These are phyloP conservation scores for Penicillium sclerotiorum DNA, from an alignment of 2,329 filamentous ascomycete species.

Conservation along the genomic window DNA sequence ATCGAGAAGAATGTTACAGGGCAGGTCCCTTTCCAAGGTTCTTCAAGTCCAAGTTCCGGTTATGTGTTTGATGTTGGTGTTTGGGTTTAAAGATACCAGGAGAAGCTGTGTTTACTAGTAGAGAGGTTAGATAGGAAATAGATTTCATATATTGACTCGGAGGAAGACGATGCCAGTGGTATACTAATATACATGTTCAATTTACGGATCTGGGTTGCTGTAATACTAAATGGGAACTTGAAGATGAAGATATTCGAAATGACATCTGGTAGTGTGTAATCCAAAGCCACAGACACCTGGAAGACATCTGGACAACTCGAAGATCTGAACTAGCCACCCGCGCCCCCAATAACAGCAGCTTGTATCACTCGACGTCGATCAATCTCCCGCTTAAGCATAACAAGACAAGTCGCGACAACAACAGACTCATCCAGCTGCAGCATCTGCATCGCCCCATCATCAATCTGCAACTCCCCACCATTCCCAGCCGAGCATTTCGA, in stretches of 20 bases:
- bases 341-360: constrained; percentile 46
- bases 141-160: not conserved
- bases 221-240: no score
- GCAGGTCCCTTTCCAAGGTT: no score
- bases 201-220: no score
- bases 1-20: not conserved
- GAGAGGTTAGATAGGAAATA: not conserved
- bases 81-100: not conserved
- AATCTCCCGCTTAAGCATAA: constrained; percentile 68
- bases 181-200: no score
- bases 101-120: not conserved
- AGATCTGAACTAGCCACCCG: constrained; percentile 7
- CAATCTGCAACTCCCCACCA: constrained; percentile 55
- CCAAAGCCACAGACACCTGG: not conserved
- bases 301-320: not conserved
- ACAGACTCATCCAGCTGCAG: constrained; percentile 50
- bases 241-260: no score
- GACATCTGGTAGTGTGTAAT: not conserved
- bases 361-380: constrained; percentile 60
- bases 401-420: constrained; percentile 58
- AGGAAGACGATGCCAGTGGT: no score
- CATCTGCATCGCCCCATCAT: constrained; percentile 41
- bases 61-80: no score
- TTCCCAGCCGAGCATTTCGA: constrained; percentile 43
- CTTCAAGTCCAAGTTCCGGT: no score